A percentile compares a stretch with the other conserved stretches of the same genome.
Evolutionary conservation across 495 filamentous ascomycete species (phyloP).

Genomic region (Daldinia grandis): DNA sequence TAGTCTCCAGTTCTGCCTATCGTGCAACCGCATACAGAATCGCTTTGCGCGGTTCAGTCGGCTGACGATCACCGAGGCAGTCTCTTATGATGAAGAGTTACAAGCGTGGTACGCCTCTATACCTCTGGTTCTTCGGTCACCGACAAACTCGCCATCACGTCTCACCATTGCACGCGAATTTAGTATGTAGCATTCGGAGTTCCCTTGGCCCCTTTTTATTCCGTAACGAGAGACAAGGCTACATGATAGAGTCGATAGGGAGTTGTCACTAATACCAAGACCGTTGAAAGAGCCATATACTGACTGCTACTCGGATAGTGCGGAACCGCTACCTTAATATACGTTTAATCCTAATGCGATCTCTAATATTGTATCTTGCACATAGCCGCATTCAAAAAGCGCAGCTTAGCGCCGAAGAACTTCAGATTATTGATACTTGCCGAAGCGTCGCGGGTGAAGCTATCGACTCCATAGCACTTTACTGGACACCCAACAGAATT

Average conservation of each 20-base stretch:
- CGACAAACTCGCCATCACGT: slow-evolving; percentile 32
- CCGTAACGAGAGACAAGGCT: background rate
- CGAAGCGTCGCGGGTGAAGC: slow-evolving; percentile 35
- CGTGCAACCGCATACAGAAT: slow-evolving; percentile 38
- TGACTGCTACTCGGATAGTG: background rate
- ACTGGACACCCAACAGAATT: slow-evolving; percentile 41
- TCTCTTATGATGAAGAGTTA: slow-evolving; percentile 37
- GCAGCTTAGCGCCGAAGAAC: slow-evolving; percentile 36
- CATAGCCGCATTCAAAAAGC: slow-evolving; percentile 27
- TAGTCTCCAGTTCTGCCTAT: slow-evolving; percentile 38
- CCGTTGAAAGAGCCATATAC: background rate
- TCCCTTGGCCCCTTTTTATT: background rate
- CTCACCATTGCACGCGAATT: slow-evolving; percentile 40
- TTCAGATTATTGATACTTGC: slow-evolving; percentile 30
- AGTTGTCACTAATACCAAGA: background rate
- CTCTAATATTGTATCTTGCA: slow-evolving; percentile 34
- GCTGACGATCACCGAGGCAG: slow-evolving; percentile 31
- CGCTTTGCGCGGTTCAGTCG: slow-evolving; percentile 38
- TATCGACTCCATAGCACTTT: slow-evolving; percentile 40
- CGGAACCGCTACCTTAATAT: slow-evolving; percentile 40
- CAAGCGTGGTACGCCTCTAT: slow-evolving; percentile 35
- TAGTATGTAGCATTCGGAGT: background rate
- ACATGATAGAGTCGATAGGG: background rate
- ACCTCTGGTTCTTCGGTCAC: slow-evolving; percentile 32
- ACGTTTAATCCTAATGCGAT: slow-evolving; percentile 40